Conservation (phyloP, 2,329 filamentous ascomycete species). For the Truncatella angustata region DNA sequence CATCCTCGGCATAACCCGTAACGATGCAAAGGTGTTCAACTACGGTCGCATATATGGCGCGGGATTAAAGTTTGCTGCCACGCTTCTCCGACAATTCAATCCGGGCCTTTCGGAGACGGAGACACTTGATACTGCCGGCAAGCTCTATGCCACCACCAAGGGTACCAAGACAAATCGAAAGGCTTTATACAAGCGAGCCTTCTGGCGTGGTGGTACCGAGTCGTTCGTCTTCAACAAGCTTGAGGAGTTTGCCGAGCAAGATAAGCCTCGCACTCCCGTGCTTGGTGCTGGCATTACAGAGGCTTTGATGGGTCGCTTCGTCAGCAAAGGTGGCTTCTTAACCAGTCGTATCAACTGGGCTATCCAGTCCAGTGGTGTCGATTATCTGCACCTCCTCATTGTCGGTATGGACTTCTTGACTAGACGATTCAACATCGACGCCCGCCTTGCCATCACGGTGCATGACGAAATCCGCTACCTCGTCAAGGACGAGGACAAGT, state of each 20-base stretch:
- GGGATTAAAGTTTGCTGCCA: constrained; percentile 88
- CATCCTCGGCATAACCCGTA: constrained; percentile 90
- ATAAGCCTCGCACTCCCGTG: constrained; percentile 84
- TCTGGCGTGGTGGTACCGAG: constrained; percentile 96
- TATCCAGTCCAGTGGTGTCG: constrained; percentile 94
- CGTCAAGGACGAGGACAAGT: constrained; percentile 80
- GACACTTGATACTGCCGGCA: constrained; percentile 72
- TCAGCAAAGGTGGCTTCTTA: constrained; percentile 88
- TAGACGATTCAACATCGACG: constrained; percentile 78
- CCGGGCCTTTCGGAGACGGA: constrained; percentile 76
- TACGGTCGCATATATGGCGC: constrained; percentile 99
- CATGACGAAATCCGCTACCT: constrained; percentile 98
- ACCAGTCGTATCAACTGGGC: constrained; percentile 99
- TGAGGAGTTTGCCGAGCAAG: constrained; percentile 96
- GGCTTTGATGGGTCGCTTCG: constrained; percentile 82
- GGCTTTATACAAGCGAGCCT: constrained; percentile 67
- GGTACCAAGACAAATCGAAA: constrained; percentile 80
- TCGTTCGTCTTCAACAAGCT: constrained; percentile 98
- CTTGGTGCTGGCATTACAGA: constrained; percentile 95
- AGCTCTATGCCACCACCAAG: constrained; percentile 86
- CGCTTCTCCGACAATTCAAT: constrained; percentile 90
- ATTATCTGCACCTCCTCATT: constrained; percentile 93
- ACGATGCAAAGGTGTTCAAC: constrained; percentile 97
- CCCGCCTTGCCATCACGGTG: constrained; percentile 87
- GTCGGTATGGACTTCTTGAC: constrained; percentile 92